Conservation (phyloP, 2,329 filamentous ascomycete species). For the Lasiodiplodia gonubiensis region DNA sequence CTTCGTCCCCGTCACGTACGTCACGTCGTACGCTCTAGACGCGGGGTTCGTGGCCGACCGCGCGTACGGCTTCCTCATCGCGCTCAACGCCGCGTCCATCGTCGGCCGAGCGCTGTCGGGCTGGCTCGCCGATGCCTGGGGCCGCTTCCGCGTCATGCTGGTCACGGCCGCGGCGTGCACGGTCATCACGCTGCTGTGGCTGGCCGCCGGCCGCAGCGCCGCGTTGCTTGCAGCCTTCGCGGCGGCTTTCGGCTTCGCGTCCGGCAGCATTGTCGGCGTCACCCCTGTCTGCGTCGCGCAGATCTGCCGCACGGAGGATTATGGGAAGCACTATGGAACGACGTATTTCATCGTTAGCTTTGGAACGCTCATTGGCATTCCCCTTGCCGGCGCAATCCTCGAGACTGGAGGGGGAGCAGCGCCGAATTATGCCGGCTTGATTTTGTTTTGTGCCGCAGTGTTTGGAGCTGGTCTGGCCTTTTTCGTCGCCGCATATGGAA, state of each 20-base stretch:
- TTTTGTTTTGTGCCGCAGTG: constrained; percentile 34
- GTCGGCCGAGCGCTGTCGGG: constrained; percentile 60
- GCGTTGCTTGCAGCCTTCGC: constrained; percentile 43
- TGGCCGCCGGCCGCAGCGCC: constrained; percentile 55
- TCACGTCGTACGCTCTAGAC: constrained; percentile 20
- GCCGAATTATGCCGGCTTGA: constrained; percentile 32
- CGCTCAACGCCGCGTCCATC: constrained; percentile 36
- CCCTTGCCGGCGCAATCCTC: constrained; percentile 61
- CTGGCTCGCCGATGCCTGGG: constrained; percentile 55
- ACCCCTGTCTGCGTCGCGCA: constrained; percentile 69
- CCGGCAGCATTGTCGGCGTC: constrained; percentile 68
- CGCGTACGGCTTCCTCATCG: constrained; percentile 11
- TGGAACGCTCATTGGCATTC: constrained; percentile 67
- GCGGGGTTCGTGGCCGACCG: constrained; percentile 3
- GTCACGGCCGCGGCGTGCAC: constrained; percentile 49
- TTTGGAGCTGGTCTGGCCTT: constrained; percentile 33
- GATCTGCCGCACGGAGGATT: constrained; percentile 63
- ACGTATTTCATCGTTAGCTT: constrained; percentile 65
- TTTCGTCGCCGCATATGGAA: constrained; percentile 31
- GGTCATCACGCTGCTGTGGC: constrained; percentile 51
- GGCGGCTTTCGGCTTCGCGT: constrained; percentile 62
- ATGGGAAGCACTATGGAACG: constrained; percentile 65
- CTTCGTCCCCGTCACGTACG: constrained; percentile 27
- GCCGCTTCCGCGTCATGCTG: constrained; percentile 58
- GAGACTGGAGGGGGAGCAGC: constrained; percentile 30